Conservation (phyloP, 768 basidiomycete species). For the Amanita polypyramis region DNA sequence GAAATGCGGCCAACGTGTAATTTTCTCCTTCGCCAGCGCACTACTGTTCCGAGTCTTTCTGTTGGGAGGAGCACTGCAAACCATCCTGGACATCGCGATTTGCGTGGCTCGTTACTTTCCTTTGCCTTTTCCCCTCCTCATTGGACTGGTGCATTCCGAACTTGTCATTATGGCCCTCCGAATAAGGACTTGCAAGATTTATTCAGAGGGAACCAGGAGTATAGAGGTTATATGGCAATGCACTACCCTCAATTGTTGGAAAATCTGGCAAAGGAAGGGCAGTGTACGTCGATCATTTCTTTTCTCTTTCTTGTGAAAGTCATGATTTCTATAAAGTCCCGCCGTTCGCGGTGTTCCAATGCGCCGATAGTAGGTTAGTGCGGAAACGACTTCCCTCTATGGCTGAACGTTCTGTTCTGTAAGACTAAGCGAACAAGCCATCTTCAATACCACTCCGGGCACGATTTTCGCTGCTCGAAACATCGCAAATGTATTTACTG, state of each 20-base stretch:
- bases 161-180: not conserved
- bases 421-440: slow-evolving; percentile 14
- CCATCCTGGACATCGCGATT: too few relatives aligned
- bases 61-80: too few relatives aligned
- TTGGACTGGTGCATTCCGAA: too few relatives aligned
- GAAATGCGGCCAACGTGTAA: too few relatives aligned
- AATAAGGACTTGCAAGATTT: not conserved
- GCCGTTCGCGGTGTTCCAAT: slow-evolving; percentile 15
- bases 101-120: too few relatives aligned
- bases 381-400: not conserved
- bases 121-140: too few relatives aligned
- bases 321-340: slow-evolving; percentile 7
- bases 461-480: slow-evolving; percentile 16
- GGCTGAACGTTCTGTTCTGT: not conserved
- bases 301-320: not conserved
- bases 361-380: slow-evolving; percentile 14
- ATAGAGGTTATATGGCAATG: not conserved
- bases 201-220: slow-evolving; percentile 3
- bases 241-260: not conserved
- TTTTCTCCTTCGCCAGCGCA: too few relatives aligned
- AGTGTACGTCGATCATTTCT: slow-evolving; percentile 1
- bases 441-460: slow-evolving; percentile 15
- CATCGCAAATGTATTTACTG: slow-evolving; percentile 14
- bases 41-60: too few relatives aligned
- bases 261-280: slow-evolving; percentile 4